These are phyloP conservation scores for Penicillium brevicompactum DNA, from an alignment of 2,329 filamentous ascomycete species.

Conservation along the genomic window DNA sequence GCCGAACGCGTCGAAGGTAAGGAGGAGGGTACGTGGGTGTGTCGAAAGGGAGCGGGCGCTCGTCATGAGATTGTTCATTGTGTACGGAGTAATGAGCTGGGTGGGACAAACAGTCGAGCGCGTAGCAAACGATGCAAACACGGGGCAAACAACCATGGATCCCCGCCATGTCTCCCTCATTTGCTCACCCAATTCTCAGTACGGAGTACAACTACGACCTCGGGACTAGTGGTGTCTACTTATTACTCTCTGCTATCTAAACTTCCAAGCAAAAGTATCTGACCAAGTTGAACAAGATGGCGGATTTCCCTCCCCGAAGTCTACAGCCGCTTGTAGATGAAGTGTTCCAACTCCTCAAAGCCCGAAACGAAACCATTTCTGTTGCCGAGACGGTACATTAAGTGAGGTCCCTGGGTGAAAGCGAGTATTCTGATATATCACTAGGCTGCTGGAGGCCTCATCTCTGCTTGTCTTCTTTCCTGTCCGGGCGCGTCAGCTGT, in stretches of 20 bases:
- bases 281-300: slow-evolving; percentile 17
- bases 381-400: slow-evolving; percentile 61
- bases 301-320: slow-evolving; percentile 35
- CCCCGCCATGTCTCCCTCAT: no score
- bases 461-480: slow-evolving; percentile 61
- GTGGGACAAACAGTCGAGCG: neutral
- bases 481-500: slow-evolving; percentile 60
- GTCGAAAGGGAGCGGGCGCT: neutral
- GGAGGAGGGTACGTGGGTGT: slow-evolving; percentile 35
- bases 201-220: no score
- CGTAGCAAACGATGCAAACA: neutral
- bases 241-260: no score
- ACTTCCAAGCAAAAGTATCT: neutral
- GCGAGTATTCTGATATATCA: neutral
- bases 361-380: slow-evolving; percentile 59
- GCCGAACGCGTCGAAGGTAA: slow-evolving; percentile 50
- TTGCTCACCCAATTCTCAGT: no score
- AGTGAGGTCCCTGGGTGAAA: neutral
- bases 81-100: neutral
- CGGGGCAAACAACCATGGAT: no score
- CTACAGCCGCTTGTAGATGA: slow-evolving; percentile 50
- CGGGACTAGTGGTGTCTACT: no score
- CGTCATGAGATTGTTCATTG: neutral
- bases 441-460: slow-evolving; percentile 63
- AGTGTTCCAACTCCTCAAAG: slow-evolving; percentile 56